These are phyloP conservation scores for Flueggea neowawraea DNA, from an alignment of 441 rosid species.

Conservation along the genomic window DNA sequence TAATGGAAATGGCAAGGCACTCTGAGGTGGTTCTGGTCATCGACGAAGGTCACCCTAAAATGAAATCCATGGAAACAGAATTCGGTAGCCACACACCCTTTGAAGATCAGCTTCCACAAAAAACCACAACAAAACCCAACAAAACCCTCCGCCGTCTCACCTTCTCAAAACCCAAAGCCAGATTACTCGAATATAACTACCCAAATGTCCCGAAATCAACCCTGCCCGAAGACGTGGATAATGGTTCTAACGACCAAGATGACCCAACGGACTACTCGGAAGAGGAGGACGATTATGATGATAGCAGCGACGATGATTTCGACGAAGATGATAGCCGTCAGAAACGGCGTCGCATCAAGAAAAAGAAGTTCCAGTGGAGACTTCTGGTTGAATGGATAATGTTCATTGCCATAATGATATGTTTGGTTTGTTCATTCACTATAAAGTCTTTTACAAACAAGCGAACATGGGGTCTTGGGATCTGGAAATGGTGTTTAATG, in stretches of 20 bases:
- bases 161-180: constrained; percentile 24
- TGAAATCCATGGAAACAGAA: too few species aligned
- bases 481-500: constrained; percentile 55
- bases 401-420: constrained; percentile 30
- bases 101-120: too few species aligned
- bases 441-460: constrained; percentile 13
- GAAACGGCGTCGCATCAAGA: background rate
- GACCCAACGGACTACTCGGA: constrained; percentile 11
- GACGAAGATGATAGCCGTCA: background rate
- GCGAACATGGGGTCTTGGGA: constrained; percentile 27
- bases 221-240: constrained; percentile 8
- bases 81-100: too few species aligned
- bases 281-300: background rate
- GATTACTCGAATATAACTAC: constrained; percentile 16
- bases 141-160: constrained; percentile 19
- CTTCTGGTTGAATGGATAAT: constrained; percentile 27
- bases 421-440: constrained; percentile 28
- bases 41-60: too few species aligned
- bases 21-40: too few species aligned
- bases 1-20: too few species aligned
- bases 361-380: constrained; percentile 28
- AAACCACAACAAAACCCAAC: background rate
- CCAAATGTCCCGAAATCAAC: constrained; percentile 1
- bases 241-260: constrained; percentile 24
- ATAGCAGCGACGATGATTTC: background rate